These are phyloP conservation scores for Gaertneriomyces sp. DNA, from an alignment of 192 early-diverging fungal species.

Conservation along the genomic window DNA sequence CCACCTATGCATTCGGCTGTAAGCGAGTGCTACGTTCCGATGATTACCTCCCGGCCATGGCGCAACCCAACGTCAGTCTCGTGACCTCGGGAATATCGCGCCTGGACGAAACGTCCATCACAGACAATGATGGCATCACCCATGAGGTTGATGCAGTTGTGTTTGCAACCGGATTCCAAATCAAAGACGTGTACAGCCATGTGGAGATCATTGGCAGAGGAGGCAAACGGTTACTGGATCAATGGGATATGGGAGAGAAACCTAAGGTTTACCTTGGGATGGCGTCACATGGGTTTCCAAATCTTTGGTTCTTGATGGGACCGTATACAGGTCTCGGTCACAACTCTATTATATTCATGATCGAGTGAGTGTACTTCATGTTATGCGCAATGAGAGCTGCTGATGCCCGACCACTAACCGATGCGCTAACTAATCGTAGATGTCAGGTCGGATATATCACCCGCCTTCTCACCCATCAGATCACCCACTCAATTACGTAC, in stretches of 20 bases:
- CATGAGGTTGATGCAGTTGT: slow-evolving; percentile 48
- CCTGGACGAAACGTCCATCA: slow-evolving; percentile 33
- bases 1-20: slow-evolving; percentile 47
- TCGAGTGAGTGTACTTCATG: slow-evolving; percentile 31
- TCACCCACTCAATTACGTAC: background rate
- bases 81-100: slow-evolving; percentile 23
- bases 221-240: background rate
- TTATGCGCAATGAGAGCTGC: too few relatives aligned
- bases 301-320: slow-evolving; percentile 53
- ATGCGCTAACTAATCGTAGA: too few relatives aligned
- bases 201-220: slow-evolving; percentile 37
- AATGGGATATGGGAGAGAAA: slow-evolving; percentile 19
- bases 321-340: slow-evolving; percentile 52
- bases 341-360: slow-evolving; percentile 49
- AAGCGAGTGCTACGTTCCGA: slow-evolving; percentile 34
- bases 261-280: slow-evolving; percentile 45
- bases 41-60: slow-evolving; percentile 37
- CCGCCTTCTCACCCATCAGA: background rate
- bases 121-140: slow-evolving; percentile 30
- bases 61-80: slow-evolving; percentile 30
- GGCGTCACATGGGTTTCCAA: slow-evolving; percentile 47
- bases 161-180: slow-evolving; percentile 54
- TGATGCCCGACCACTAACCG: too few relatives aligned
- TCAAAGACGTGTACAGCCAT: slow-evolving; percentile 29
- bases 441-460: too few relatives aligned